Conservation (phyloP, 176 grass and related monocot genomes). For the Puya raimondii region DNA sequence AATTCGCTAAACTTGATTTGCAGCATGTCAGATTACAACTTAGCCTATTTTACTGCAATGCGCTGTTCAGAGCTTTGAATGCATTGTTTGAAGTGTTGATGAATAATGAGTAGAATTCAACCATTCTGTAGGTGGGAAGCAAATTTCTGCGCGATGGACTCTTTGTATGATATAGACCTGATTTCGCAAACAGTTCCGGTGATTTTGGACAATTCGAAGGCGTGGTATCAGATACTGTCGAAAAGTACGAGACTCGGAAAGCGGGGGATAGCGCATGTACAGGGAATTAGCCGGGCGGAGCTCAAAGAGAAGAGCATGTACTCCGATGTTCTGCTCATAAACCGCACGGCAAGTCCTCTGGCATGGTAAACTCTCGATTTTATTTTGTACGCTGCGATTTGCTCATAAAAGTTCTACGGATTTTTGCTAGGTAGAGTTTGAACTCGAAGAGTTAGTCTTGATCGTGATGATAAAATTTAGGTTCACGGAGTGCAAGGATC, state of each 20-base stretch:
- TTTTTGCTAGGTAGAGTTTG: slow-evolving; percentile 7
- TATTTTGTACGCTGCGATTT: too few species aligned
- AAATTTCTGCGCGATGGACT: slow-evolving; percentile 73
- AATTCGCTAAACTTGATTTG: too few species aligned
- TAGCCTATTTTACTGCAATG: too few species aligned
- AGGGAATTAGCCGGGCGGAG: slow-evolving; percentile 56
- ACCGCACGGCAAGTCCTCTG: slow-evolving; percentile 79
- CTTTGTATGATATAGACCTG: slow-evolving; percentile 76
- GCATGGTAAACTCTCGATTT: slow-evolving; percentile 53
- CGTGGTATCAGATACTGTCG: slow-evolving; percentile 64
- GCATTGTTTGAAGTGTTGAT: neutral
- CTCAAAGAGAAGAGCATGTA: slow-evolving; percentile 65
- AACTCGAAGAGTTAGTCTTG: slow-evolving; percentile 35
- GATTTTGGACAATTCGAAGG: slow-evolving; percentile 63
- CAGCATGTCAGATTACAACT: too few species aligned
- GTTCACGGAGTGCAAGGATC: slow-evolving; percentile 98
- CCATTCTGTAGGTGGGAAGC: slow-evolving; percentile 46
- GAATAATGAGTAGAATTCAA: neutral
- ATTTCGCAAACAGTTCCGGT: slow-evolving; percentile 67
- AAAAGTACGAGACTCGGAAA: slow-evolving; percentile 67
- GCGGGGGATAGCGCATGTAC: slow-evolving; percentile 44
- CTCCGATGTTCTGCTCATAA: slow-evolving; percentile 66
- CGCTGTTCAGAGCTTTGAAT: neutral
- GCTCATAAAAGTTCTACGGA: neutral
- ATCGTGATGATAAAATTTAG: slow-evolving; percentile 66